Conservation (phyloP, 192 early-diverging fungal species). For the Coemansia sp. region DNA sequence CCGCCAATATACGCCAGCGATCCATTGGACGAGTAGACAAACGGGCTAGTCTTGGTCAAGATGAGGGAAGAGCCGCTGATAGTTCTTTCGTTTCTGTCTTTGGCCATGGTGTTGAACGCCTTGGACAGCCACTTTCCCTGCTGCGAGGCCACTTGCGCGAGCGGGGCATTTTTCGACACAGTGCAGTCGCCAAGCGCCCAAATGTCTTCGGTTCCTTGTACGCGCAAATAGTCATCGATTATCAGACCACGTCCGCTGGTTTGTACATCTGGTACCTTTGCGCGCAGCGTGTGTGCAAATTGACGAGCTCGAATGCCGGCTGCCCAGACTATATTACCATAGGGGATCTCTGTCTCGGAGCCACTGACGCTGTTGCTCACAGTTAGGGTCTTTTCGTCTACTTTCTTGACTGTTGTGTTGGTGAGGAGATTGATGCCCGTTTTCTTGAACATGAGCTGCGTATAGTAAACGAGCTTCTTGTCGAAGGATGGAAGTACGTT, state of each 20-base stretch:
- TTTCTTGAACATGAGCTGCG: conserved; percentile 72
- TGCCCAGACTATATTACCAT: conserved; percentile 74
- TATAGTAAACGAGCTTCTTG: conserved; percentile 70
- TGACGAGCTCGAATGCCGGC: conserved; percentile 72
- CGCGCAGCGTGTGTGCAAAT: conserved; percentile 59
- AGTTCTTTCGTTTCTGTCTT: conserved; percentile 1
- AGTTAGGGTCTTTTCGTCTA: conserved; percentile 59
- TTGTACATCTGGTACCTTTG: conserved; percentile 48
- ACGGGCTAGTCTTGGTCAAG: conserved; percentile 52
- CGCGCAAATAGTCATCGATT: conserved; percentile 74
- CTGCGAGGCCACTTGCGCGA: conserved; percentile 88
- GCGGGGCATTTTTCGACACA: conserved; percentile 71
- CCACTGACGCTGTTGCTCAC: conserved; percentile 49
- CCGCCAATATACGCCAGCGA: conserved; percentile 73
- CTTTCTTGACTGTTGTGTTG: conserved; percentile 61
- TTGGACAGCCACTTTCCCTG: conserved; percentile 86
- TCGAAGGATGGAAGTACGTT: conserved; percentile 80
- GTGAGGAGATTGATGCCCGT: conserved; percentile 77
- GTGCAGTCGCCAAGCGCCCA: conserved; percentile 93
- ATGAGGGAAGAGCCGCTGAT: conserved; percentile 22
- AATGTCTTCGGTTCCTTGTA: conserved; percentile 60
- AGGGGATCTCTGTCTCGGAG: conserved; percentile 56
- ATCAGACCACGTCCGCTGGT: conserved; percentile 60
- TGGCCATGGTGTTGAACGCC: conserved; percentile 68
- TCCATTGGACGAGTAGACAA: conserved; percentile 68